Evolutionary conservation across 352 stramenopile genomes (phyloP), one percentile per base, ranked within the genome.

Genomic region (Pythium phragmiticola): DNA sequence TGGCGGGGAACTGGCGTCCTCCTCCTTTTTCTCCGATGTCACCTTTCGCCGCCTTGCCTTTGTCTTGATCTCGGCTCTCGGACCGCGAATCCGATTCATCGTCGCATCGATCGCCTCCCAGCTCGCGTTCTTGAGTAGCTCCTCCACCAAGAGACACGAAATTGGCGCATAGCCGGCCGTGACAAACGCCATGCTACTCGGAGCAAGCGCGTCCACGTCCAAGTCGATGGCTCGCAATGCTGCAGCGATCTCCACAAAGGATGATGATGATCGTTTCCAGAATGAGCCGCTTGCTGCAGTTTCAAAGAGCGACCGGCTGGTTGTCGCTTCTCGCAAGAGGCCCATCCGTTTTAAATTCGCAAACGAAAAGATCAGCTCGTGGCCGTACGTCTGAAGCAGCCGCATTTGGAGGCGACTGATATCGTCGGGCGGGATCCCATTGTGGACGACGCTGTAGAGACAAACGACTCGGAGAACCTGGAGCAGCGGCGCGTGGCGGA

Each of bases 311-410:
- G 57, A 49, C n/a, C 9, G 2, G 8, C 2, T 16, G 13, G n/a
- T 12, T 13, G 45, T 33, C 6, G 28, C 45, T 55, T 84, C 75
- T 26, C 67, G 70, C 5, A 93, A 65, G 23, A 94, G 63, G 0
- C 78, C 69, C 4, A 90, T 45, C 5, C 72, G 70, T 45, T 79
- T 73, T 16, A 94, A 57, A 30, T 84, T 91, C 16, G 75, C 74
- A 48, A 92, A 85, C 7, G 80, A 89, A 43, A 90, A 89, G 5
- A 90, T 55, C 30, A 92, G 48, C 39, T 91, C 84, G 50, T 90
- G 78, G 3, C 86, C 86, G 59, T 94, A 93, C 14, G 78, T 79
- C 52, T 82, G 61, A 13, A 91, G 75, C 7, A 94, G 30, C n/a
- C 80, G 68, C 58, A 84, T 59, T 52, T 87, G 87, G 33, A 91